phyloP scores from a whole-genome alignment of 163 green algal species.

The Smithsoniella earleae region DNA sequence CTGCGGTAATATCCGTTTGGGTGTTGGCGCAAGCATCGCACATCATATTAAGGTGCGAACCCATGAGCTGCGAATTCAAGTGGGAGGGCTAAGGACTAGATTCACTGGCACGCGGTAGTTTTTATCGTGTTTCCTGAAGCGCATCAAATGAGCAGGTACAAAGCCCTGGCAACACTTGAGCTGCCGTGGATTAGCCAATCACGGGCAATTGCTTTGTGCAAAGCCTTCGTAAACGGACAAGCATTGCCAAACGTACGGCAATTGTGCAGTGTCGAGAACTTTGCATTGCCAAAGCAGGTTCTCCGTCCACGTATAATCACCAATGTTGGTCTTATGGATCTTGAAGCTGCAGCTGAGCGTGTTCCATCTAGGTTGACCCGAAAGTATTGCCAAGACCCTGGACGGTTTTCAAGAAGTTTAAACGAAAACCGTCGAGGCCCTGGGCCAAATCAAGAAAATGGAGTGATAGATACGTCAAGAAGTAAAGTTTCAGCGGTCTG shows the following conservation, averaged over 20 bases:
- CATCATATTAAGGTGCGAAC: conserved; percentile 33
- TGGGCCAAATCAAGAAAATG: too few relatives aligned
- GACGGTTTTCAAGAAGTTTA: not conserved
- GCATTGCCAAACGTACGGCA: not conserved
- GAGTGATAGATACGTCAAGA: too few relatives aligned
- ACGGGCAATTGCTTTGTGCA: not conserved
- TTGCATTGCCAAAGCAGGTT: not conserved
- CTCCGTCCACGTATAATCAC: not conserved
- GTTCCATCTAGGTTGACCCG: not conserved
- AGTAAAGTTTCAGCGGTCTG: too few relatives aligned
- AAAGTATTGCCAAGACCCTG: not conserved
- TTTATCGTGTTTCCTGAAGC: not conserved
- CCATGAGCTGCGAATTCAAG: not conserved
- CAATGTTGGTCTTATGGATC: not conserved
- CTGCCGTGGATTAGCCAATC: conserved; percentile 16
- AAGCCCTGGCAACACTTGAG: not conserved
- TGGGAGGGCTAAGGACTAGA: not conserved
- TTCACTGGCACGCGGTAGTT: not conserved
- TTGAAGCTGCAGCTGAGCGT: not conserved
- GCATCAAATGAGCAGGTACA: conserved; percentile 25
- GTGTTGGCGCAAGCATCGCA: conserved; percentile 45
- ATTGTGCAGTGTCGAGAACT: not conserved
- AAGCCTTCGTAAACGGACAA: not conserved
- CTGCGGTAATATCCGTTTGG: conserved; percentile 48
- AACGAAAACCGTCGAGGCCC: too few relatives aligned